phyloP scores from a whole-genome alignment of 2,329 filamentous ascomycete genomes.

The Cercospora zeina region DNA sequence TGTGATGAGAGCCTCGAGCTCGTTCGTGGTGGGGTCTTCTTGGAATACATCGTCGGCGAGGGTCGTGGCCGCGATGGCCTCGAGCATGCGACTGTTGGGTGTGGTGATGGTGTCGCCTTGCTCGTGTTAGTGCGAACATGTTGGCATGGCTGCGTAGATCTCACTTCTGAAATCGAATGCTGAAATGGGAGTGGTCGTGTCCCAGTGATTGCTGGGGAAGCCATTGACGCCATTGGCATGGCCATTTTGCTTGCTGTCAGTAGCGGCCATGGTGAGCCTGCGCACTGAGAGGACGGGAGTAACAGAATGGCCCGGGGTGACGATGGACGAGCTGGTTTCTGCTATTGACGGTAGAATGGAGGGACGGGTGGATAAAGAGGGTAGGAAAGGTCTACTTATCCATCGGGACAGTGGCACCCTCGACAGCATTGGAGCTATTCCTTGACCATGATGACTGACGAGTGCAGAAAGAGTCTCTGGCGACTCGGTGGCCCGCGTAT shows the following conservation, averaged over 20 bases:
- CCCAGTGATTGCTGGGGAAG: constrained; percentile 39
- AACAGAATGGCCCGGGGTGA: background rate
- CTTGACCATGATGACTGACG: background rate
- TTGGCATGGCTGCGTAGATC: constrained; percentile 1
- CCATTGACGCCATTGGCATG: constrained; percentile 28
- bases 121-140: background rate
- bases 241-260: constrained; percentile 22
- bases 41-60: constrained; percentile 81
- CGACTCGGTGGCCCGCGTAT: constrained; percentile 4
- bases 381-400: constrained; percentile 14
- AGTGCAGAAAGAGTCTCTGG: background rate
- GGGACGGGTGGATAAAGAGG: constrained; percentile 4
- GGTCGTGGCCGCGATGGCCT: constrained; percentile 70
- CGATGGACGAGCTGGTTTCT: background rate
- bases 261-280: constrained; percentile 14
- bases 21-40: constrained; percentile 76
- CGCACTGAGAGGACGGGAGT: background rate
- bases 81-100: constrained; percentile 77
- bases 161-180: constrained; percentile 58
- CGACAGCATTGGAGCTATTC: constrained; percentile 14
- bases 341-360: background rate
- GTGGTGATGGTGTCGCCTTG: constrained; percentile 67
- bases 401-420: constrained; percentile 10
- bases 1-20: constrained; percentile 74
- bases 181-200: constrained; percentile 50